These are phyloP conservation scores for Phylloporus sp. DNA, from an alignment of 1,284 basidiomycete genomes.

Conservation along the genomic window DNA sequence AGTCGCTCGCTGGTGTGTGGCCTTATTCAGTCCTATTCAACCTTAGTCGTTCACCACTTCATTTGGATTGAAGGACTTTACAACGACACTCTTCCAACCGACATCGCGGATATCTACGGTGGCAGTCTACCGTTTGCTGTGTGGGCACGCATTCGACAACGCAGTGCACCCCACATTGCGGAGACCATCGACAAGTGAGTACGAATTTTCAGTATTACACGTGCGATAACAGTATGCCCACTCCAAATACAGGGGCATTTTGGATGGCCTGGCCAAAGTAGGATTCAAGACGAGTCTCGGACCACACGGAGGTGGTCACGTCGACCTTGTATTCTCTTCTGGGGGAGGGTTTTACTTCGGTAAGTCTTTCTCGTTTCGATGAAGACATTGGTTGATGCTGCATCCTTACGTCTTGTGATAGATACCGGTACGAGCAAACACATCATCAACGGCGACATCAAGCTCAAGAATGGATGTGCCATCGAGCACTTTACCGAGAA, in stretches of 20 bases:
- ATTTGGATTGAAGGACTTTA: too few relatives aligned
- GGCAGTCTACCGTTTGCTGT: slow-evolving; percentile 25
- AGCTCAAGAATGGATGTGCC: slow-evolving; percentile 45
- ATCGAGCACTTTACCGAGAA: slow-evolving; percentile 41
- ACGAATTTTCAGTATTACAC: background rate
- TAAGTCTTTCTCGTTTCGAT: background rate
- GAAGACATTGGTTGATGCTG: too few relatives aligned
- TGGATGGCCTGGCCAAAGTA: slow-evolving; percentile 46
- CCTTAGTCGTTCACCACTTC: too few relatives aligned
- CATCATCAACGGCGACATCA: slow-evolving; percentile 49
- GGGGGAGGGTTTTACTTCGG: slow-evolving; percentile 51
- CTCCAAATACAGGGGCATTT: slow-evolving; percentile 29
- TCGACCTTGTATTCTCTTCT: slow-evolving; percentile 38
- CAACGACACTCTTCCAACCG: slow-evolving; percentile 30
- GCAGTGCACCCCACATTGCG: slow-evolving; percentile 16
- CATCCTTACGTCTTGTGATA: slow-evolving; percentile 8
- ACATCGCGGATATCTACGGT: slow-evolving; percentile 30
- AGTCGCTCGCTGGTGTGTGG: slow-evolving; percentile 25
- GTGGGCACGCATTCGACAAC: slow-evolving; percentile 28
- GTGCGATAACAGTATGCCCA: background rate
- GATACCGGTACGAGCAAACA: slow-evolving; percentile 44
- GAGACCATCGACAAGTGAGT: slow-evolving; percentile 36
- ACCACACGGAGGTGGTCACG: slow-evolving; percentile 40
- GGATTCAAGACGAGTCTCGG: slow-evolving; percentile 51
- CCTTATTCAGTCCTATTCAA: too few relatives aligned